Evolutionary conservation across 2,329 filamentous ascomycete species (phyloP).

Genomic region (Fonsecaea erecta): DNA sequence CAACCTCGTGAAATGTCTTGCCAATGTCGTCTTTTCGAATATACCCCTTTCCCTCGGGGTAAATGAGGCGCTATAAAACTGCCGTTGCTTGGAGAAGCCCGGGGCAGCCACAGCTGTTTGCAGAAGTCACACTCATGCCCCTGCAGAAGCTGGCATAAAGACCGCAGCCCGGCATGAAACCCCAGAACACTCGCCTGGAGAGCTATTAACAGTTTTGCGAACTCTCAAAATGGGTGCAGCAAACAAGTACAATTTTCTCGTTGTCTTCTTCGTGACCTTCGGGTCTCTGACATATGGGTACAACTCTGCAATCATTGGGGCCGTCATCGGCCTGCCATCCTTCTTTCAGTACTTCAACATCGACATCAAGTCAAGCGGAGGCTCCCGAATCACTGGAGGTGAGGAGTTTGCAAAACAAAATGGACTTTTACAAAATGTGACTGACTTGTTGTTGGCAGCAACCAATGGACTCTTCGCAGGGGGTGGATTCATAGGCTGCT

Average conservation of each 20-base stretch:
- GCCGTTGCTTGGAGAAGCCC: slow-evolving; percentile 9
- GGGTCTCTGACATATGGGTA: slow-evolving; percentile 35
- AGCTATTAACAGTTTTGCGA: background rate
- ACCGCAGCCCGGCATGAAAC: background rate
- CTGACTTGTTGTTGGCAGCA: slow-evolving; percentile 18
- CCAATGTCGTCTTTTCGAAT: background rate
- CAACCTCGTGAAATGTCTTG: background rate
- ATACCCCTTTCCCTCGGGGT: slow-evolving; percentile 6
- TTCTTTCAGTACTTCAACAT: slow-evolving; percentile 52
- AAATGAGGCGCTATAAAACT: background rate
- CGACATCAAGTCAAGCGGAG: slow-evolving; percentile 24
- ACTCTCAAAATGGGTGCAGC: slow-evolving; percentile 3
- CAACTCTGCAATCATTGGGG: slow-evolving; percentile 33
- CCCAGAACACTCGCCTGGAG: background rate
- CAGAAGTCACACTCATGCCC: background rate
- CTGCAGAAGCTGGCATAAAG: slow-evolving; percentile 8
- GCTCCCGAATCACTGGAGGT: slow-evolving; percentile 27
- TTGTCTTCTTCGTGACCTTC: slow-evolving; percentile 32
- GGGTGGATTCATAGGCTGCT: slow-evolving; percentile 28
- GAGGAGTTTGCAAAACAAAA: background rate
- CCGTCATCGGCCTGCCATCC: slow-evolving; percentile 31
- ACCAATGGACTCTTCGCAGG: slow-evolving; percentile 33
- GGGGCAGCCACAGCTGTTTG: background rate
- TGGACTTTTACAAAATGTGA: background rate
- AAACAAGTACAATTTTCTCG: slow-evolving; percentile 29